phyloP scores from a whole-genome alignment of 2,329 filamentous ascomycete genomes.

The Diaporthe vexans region DNA sequence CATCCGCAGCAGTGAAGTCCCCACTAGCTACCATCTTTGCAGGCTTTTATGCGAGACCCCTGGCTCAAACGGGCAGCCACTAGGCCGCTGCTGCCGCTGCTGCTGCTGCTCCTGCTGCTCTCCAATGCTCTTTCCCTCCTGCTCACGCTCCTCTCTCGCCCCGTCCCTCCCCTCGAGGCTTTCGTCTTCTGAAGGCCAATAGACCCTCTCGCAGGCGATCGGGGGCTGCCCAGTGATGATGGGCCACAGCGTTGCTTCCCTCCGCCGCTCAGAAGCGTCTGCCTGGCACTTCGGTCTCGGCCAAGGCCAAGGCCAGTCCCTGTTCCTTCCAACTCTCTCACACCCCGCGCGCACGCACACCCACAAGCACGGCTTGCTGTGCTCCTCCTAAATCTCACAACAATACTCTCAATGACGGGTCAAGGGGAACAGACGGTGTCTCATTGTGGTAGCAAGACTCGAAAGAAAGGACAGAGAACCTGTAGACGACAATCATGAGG shows the following conservation, averaged over 20 bases:
- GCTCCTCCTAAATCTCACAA: slow-evolving; percentile 18
- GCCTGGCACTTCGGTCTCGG: neutral
- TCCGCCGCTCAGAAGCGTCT: neutral
- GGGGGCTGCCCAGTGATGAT: neutral
- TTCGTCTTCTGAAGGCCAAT: slow-evolving; percentile 7
- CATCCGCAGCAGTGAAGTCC: slow-evolving; percentile 30
- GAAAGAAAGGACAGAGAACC: neutral
- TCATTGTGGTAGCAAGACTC: neutral
- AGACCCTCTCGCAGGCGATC: neutral
- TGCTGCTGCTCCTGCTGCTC: neutral
- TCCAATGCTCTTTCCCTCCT: slow-evolving; percentile 2
- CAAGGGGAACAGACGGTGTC: neutral
- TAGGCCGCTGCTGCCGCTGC: slow-evolving; percentile 19
- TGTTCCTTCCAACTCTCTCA: slow-evolving; percentile 16
- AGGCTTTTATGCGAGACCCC: neutral
- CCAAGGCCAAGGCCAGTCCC: neutral
- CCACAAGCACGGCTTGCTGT: neutral
- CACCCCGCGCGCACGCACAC: neutral
- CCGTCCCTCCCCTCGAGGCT: neutral
- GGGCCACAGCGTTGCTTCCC: neutral
- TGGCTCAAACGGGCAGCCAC: slow-evolving; percentile 32
- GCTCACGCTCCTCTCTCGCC: neutral
- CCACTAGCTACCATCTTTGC: slow-evolving; percentile 38
- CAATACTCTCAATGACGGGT: neutral
- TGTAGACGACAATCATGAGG: slow-evolving; percentile 2